Percentiles rank a stretch among this genome's conserved stretches.
Conservation (phyloP, 768 basidiomycete genomes). For the Trametes villosa region DNA sequence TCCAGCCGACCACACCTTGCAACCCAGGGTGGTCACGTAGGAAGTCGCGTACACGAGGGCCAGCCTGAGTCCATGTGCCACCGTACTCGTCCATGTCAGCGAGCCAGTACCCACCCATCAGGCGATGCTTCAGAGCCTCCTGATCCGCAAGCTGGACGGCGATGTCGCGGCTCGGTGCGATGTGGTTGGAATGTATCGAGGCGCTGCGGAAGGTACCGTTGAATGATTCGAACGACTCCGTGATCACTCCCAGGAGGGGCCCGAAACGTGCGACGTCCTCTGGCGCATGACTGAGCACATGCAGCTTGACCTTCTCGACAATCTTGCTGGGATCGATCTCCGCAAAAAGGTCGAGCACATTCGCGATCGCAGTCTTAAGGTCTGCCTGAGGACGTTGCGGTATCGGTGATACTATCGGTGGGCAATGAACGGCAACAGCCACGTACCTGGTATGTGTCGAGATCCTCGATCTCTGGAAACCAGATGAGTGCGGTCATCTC, state of each 20-base stretch:
- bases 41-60: not conserved
- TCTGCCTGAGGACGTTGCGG: conserved; percentile 11
- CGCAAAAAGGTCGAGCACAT: conserved; percentile 31
- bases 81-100: not conserved
- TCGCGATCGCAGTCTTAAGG: conserved; percentile 18
- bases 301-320: conserved; percentile 38
- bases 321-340: conserved; percentile 33
- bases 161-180: conserved; percentile 47
- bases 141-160: conserved; percentile 35
- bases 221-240: conserved; percentile 43
- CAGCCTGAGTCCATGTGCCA: not conserved
- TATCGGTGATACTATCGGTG: not conserved
- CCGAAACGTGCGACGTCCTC: conserved; percentile 39
- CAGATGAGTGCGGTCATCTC: conserved; percentile 39
- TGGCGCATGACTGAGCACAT: conserved; percentile 36
- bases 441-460: conserved; percentile 34
- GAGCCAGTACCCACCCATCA: not conserved
- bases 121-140: conserved; percentile 36
- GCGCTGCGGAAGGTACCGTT: conserved; percentile 45
- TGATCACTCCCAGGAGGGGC: conserved; percentile 36
- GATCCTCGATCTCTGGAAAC: conserved; percentile 35
- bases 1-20: not conserved
- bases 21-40: not conserved
- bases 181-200: conserved; percentile 45
- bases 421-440: not conserved